phyloP scores from a whole-genome alignment of 116 monocot species.

The Trichopus zeylanicus region DNA sequence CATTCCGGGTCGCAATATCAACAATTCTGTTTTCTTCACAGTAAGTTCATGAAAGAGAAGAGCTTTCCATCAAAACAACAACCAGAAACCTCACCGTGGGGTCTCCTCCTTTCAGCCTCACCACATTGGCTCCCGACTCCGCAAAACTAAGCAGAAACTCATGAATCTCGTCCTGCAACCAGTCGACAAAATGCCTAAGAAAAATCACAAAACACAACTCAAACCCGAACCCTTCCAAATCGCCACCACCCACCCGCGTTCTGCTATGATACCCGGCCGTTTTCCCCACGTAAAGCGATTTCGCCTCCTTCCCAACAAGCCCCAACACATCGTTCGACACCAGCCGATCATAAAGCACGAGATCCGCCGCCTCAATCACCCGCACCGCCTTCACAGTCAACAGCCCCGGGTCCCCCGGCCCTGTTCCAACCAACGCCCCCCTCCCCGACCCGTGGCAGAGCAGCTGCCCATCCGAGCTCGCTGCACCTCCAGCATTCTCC shows the following conservation, averaged over 20 bases:
- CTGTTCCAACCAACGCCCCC: constrained; percentile 83
- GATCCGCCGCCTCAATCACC: constrained; percentile 74
- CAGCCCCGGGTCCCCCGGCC: constrained; percentile 91
- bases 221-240: neutral
- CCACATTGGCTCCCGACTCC: constrained; percentile 89
- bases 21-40: neutral
- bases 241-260: constrained; percentile 59
- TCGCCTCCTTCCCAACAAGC: constrained; percentile 50
- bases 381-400: constrained; percentile 84
- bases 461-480: constrained; percentile 30
- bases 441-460: constrained; percentile 26
- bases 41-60: neutral
- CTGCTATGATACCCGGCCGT: constrained; percentile 93
- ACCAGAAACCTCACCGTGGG: constrained; percentile 55
- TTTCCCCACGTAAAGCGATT: constrained; percentile 91
- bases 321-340: constrained; percentile 80
- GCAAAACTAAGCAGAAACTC: constrained; percentile 85
- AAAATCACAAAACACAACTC: neutral
- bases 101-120: constrained; percentile 93
- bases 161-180: constrained; percentile 94
- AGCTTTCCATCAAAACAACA: too few species aligned
- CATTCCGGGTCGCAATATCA: too few species aligned
- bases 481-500: constrained; percentile 50
- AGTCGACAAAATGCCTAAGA: neutral
- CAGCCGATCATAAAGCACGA: constrained; percentile 80